Evolutionary conservation across 176 grass and related monocot species (phyloP), one percentile per base, ranked within the genome.

Genomic region (Cymbopogon citratus): DNA sequence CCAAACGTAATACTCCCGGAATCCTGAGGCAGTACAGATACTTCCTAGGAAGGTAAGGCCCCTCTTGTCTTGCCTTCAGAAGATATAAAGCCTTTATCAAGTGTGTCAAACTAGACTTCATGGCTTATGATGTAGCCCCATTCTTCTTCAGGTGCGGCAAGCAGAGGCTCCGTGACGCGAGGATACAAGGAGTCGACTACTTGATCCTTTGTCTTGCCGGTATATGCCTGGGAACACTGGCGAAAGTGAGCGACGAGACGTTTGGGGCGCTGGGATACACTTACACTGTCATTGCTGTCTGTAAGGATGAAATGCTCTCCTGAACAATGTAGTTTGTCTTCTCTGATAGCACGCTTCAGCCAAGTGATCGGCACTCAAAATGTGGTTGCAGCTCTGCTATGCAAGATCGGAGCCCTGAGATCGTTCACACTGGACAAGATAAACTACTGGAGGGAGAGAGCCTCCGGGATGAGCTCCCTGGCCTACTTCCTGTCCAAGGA

Each of bases 21-120:
- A 73, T 98, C 33, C 63, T 94, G 13, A 90, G 14, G 65, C 95
- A 98, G 63, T 98, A 91, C 56, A 87, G 73, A 83, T 94, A 87
- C 63, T 98, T 91, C 73, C 83, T 98, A 24, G 95, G 95, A 87
- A 98, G 95, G 94, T 97, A 90, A 90, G 25, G 56, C 19, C 9
- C 56, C 52, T 57, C 8, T 1, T 57, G 52, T 60, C 35, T 54
- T 48, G 25, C 61, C 73, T 44, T 62, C 46, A 51, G 48, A 51
- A 51, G 16, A 51, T 51, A 56, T 33, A 5, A 7, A 76, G 27
- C 27, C 9, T 31, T 71, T 68, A 13, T 78, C 4, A 12, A 51
- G n/a, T 24, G 24, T 48, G 24, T 39, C 24, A 36, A 48, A 60
- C 23, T 60, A 25, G 23, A 11, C 9, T 62, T 13, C 5, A 62